Conservation (phyloP, 495 filamentous ascomycete genomes). For the Xylaria sp. region DNA sequence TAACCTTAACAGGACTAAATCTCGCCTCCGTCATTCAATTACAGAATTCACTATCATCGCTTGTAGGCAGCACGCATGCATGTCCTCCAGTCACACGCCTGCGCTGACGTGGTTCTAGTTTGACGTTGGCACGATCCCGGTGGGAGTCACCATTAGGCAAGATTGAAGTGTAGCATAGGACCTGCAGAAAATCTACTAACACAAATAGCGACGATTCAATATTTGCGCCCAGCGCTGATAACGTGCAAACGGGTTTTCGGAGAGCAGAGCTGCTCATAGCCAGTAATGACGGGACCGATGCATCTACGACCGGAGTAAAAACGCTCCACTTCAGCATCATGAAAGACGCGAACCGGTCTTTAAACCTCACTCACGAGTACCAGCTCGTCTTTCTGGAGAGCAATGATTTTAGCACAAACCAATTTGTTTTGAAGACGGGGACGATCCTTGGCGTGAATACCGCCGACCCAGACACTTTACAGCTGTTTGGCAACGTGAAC, state of each 20-base stretch:
- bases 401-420: constrained; percentile 55
- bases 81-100: not conserved
- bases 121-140: constrained; percentile 39
- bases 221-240: constrained; percentile 40
- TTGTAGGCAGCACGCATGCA: constrained; percentile 29
- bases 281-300: constrained; percentile 53
- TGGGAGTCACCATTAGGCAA: constrained; percentile 43
- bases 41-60: constrained; percentile 25
- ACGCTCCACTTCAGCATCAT: constrained; percentile 58
- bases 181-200: constrained; percentile 18
- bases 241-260: constrained; percentile 55
- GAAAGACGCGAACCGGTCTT: constrained; percentile 48
- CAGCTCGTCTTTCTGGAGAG: constrained; percentile 58
- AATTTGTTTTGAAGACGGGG: constrained; percentile 58
- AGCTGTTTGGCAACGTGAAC: constrained; percentile 50
- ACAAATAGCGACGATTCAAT: constrained; percentile 51
- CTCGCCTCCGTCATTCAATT: constrained; percentile 22
- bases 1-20: not conserved
- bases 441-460: constrained; percentile 43
- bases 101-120: constrained; percentile 34
- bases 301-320: constrained; percentile 51
- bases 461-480: constrained; percentile 41
- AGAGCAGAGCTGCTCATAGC: constrained; percentile 55
- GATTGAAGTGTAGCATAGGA: not conserved
- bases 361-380: constrained; percentile 61